These are phyloP conservation scores for Acanthochlamys bracteata DNA, from an alignment of 106 monocot genomes.

Conservation along the genomic window DNA sequence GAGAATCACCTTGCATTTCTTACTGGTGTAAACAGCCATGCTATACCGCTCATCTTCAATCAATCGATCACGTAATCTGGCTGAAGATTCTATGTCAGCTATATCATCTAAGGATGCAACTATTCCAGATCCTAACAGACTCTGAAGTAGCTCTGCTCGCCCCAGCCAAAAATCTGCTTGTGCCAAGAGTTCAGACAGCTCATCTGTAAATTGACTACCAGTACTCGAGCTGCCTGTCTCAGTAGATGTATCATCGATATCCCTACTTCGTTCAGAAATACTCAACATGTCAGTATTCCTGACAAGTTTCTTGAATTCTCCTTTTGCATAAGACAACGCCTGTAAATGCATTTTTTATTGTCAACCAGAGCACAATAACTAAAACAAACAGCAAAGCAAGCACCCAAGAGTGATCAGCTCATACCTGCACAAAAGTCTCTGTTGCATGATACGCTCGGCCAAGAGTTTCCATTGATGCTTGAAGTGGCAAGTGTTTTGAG, in stretches of 20 bases:
- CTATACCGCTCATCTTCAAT: slow-evolving; percentile 78
- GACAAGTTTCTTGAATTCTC: slow-evolving; percentile 46
- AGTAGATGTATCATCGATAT: slow-evolving; percentile 56
- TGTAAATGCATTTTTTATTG: slow-evolving; percentile 18
- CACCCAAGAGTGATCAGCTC: neutral
- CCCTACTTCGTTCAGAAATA: slow-evolving; percentile 59
- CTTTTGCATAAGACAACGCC: slow-evolving; percentile 76
- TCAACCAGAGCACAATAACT: neutral
- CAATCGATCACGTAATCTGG: slow-evolving; percentile 60
- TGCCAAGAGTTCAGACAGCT: slow-evolving; percentile 57
- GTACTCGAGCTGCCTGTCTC: slow-evolving; percentile 56
- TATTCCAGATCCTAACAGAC: slow-evolving; percentile 88
- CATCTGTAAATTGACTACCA: slow-evolving; percentile 57
- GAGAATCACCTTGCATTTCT: slow-evolving; percentile 84
- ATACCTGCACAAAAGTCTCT: slow-evolving; percentile 92
- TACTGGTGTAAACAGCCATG: slow-evolving; percentile 97
- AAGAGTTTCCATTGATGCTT: slow-evolving; percentile 80
- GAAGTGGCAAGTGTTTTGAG: slow-evolving; percentile 55
- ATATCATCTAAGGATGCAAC: slow-evolving; percentile 91
- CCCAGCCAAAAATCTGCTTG: slow-evolving; percentile 74
- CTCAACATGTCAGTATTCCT: slow-evolving; percentile 52
- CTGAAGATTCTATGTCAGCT: slow-evolving; percentile 82
- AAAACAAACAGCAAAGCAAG: slow-evolving; percentile 1
- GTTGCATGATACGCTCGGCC: slow-evolving; percentile 88
- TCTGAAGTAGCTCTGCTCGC: slow-evolving; percentile 93